Percentiles rank a stretch among this genome's conserved stretches.
phyloP scores from a whole-genome alignment of 139 green algal species.

The Asterochloris sp. region DNA sequence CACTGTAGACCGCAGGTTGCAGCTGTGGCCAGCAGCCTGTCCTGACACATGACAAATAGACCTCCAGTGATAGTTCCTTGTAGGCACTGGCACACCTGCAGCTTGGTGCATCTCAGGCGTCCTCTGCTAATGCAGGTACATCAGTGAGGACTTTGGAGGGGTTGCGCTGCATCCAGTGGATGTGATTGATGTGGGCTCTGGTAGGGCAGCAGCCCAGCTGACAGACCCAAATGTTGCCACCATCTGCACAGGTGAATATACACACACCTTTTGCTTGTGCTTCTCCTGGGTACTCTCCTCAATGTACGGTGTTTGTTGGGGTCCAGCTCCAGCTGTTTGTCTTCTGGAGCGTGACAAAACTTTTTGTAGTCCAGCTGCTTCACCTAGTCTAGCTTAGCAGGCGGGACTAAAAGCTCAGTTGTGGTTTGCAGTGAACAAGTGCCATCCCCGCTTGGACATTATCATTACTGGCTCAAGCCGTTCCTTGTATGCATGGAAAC shows the following conservation, averaged over 20 bases:
- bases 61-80: too few species aligned
- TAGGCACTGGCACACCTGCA: too few species aligned
- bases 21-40: too few species aligned
- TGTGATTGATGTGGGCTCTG: constrained; percentile 67
- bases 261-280: not conserved
- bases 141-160: constrained; percentile 80
- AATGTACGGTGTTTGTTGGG: too few species aligned
- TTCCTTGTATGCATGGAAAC: constrained; percentile 44
- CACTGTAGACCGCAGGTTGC: too few species aligned
- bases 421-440: constrained; percentile 63
- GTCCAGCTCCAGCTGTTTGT: too few species aligned
- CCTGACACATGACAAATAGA: too few species aligned
- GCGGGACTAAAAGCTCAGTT: not conserved
- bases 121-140: constrained; percentile 64
- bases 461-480: constrained; percentile 50
- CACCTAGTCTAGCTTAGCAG: not conserved
- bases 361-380: not conserved
- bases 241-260: constrained; percentile 55
- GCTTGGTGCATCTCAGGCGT: not conserved
- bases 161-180: constrained; percentile 85
- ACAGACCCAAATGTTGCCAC: constrained; percentile 77
- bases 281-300: too few species aligned
- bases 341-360: too few species aligned
- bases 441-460: constrained; percentile 69
- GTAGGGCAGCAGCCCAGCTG: constrained; percentile 53